These are phyloP conservation scores for Rhizophagus clarus DNA, from an alignment of 192 early-diverging fungal genomes.

Conservation along the genomic window DNA sequence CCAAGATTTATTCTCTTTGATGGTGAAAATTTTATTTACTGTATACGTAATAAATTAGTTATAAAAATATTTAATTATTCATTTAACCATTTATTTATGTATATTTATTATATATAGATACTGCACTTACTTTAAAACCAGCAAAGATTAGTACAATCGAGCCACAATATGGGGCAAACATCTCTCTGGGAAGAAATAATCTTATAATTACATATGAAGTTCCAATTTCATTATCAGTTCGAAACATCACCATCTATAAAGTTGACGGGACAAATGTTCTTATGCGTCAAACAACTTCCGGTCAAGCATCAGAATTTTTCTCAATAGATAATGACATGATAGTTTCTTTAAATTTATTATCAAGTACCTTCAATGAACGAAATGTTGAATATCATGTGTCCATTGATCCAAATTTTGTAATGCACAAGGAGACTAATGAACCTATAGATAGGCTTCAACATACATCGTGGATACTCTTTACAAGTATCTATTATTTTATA, in stretches of 20 bases:
- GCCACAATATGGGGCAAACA: background rate
- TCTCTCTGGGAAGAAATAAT: background rate
- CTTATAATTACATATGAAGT: background rate
- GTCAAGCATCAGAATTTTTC: background rate
- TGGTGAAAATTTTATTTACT: background rate
- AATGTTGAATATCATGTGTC: background rate
- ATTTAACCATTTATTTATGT: too few species aligned
- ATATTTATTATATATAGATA: background rate
- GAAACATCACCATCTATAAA: background rate
- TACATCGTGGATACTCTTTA: background rate
- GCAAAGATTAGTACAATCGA: background rate
- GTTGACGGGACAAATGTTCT: background rate
- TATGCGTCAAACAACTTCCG: background rate
- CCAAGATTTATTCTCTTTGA: background rate
- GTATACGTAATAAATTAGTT: too few species aligned
- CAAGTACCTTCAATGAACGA: background rate
- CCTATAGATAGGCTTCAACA: background rate
- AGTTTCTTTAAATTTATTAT: background rate
- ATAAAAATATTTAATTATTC: too few species aligned
- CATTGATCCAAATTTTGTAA: constrained; percentile 2
- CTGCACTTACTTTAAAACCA: background rate
- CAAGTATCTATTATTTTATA: background rate
- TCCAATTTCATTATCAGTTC: background rate
- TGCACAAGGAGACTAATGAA: background rate
- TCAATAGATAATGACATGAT: too few species aligned